phyloP scores from a whole-genome alignment of 2,329 filamentous ascomycete genomes.

The Thelonectria rubi region DNA sequence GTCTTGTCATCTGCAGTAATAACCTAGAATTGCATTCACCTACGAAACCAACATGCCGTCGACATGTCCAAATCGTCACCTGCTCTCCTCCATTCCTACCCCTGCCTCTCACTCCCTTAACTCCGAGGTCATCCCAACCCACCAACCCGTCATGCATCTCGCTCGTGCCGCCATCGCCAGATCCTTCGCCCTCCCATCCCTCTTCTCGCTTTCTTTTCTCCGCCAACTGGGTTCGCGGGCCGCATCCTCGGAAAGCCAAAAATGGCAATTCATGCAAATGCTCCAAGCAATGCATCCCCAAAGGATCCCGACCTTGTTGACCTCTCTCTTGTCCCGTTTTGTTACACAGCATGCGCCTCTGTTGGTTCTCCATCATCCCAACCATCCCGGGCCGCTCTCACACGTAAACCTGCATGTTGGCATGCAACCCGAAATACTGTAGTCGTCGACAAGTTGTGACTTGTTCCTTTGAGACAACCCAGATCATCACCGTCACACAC shows the following conservation, averaged over 20 bases:
- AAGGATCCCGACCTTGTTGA: conserved; percentile 3
- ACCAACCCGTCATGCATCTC: conserved; percentile 5
- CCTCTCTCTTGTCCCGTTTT: conserved; percentile 1
- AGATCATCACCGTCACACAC: conserved; percentile 3
- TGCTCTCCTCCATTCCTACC: background rate
- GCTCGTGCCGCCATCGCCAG: conserved; percentile 17
- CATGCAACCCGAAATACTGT: too few relatives aligned
- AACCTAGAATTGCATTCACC: background rate
- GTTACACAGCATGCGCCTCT: conserved; percentile 13
- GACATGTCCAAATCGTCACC: background rate
- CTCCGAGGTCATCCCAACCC: conserved; percentile 15
- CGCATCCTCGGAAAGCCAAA: background rate
- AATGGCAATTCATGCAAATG: background rate
- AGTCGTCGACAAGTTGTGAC: background rate
- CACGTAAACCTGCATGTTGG: too few relatives aligned
- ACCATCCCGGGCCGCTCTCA: conserved; percentile 1
- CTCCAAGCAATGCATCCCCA: background rate
- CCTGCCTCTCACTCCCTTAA: conserved; percentile 19
- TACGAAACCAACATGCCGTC: background rate
- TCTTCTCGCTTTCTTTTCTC: background rate
- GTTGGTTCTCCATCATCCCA: background rate
- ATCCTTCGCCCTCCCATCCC: conserved; percentile 1
- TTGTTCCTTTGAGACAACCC: background rate
- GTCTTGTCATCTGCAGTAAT: background rate
- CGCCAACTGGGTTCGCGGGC: conserved; percentile 8